Evolutionary conservation across 1,284 basidiomycete genomes (phyloP), one percentile per base, ranked within the genome.

Genomic region (Cystobasidiaceae sp.): DNA sequence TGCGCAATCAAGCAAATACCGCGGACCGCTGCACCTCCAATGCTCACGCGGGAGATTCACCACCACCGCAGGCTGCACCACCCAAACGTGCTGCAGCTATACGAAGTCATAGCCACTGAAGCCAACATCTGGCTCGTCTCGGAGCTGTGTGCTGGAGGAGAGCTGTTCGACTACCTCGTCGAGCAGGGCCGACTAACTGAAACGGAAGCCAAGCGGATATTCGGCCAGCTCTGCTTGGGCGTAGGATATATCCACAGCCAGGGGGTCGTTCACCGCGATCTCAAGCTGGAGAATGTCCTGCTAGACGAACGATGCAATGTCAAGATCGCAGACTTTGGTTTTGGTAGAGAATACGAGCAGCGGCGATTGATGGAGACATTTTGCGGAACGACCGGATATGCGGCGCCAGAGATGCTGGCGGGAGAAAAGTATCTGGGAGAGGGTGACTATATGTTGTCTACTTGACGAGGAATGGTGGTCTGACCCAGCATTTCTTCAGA

Each of bases 1-100:
- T 91, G 97, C 69, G 94, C 94, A 56, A 89, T 98, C 79, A 98
- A 98, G 79, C 93, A 97, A 78, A 92, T 98, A 68, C 92, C 94
- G 37, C 66, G 56, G 33, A 23, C 32, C 2, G 28, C 21, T n/a
- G 43, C 58, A 21, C 57, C 59, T 9, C 54, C 77, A 69, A 84
- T 90, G 49, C 83, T 98, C 52, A 98, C 93, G 13, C 85, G 96
- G 69, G 96, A 98, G 79, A 94, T 98, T 66, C 94, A 98, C 75
- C 94, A 98, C 74, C 96, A 98, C 78, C 88, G 96, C 32, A 86
- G 92, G 51, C 83, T 98, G 7, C 94, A 97, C 75, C 94, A 98
- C 74, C 91, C 91, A 0, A 85, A 97, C 75, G 85, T 97, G 74
- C 89, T 92, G 32, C 92, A 97, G 76, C 86, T 98, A 75, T 97